phyloP scores from a whole-genome alignment of 371 early-diverging fungal genomes.

The Mortierella sp. region DNA sequence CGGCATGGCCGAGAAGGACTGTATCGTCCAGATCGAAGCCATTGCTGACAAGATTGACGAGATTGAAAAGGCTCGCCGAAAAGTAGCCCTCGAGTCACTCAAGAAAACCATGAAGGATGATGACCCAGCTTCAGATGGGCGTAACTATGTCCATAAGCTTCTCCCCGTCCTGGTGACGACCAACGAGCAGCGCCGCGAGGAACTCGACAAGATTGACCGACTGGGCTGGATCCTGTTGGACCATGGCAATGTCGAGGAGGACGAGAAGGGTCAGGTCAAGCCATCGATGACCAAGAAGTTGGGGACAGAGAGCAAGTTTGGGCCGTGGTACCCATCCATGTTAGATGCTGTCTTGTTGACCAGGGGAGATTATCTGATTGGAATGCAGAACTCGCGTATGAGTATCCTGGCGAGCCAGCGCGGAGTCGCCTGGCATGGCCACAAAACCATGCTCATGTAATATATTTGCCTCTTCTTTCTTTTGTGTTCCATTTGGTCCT shows the following conservation, averaged over 20 bases:
- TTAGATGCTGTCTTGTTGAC: constrained; percentile 47
- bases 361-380: constrained; percentile 41
- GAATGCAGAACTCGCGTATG: constrained; percentile 42
- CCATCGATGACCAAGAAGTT: constrained; percentile 20
- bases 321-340: constrained; percentile 46
- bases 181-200: constrained; percentile 44
- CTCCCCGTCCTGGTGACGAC: constrained; percentile 48
- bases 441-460: constrained; percentile 37
- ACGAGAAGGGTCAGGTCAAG: constrained; percentile 6
- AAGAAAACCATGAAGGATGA: constrained; percentile 11
- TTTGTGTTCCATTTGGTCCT: background rate
- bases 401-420: constrained; percentile 34
- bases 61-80: constrained; percentile 37
- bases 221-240: constrained; percentile 49
- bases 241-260: constrained; percentile 37
- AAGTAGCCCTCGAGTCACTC: constrained; percentile 8
- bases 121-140: background rate
- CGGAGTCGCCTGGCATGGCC: constrained; percentile 35
- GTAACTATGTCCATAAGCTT: constrained; percentile 15
- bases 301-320: constrained; percentile 23
- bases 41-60: constrained; percentile 50
- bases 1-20: constrained; percentile 36
- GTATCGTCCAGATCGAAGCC: constrained; percentile 53
- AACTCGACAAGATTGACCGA: constrained; percentile 45
- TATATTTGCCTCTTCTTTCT: background rate